These are phyloP conservation scores for Cetraspora pellucida DNA, from an alignment of 192 early-diverging fungal species.

Conservation along the genomic window DNA sequence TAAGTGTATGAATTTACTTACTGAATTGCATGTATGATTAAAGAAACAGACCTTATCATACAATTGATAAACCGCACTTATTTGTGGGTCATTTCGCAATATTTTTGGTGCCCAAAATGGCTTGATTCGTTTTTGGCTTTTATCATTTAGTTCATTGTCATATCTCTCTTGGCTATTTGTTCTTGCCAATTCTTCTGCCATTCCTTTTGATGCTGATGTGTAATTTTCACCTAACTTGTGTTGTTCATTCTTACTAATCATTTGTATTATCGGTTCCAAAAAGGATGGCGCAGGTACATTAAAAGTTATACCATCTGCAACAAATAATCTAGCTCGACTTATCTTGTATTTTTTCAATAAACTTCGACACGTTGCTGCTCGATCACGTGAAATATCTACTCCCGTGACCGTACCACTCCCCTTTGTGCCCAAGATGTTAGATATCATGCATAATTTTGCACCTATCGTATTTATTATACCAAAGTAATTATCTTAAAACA, in stretches of 20 bases:
- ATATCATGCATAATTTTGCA: slow-evolving; percentile 82
- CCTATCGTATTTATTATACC: slow-evolving; percentile 39
- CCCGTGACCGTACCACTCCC: slow-evolving; percentile 87
- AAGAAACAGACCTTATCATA: slow-evolving; percentile 52
- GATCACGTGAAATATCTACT: slow-evolving; percentile 78
- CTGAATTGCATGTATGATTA: background rate
- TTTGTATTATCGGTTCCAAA: slow-evolving; percentile 25
- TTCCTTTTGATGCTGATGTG: slow-evolving; percentile 17
- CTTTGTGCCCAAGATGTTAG: slow-evolving; percentile 64
- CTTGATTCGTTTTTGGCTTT: slow-evolving; percentile 8
- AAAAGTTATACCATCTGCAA: slow-evolving; percentile 84
- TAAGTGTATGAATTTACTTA: background rate
- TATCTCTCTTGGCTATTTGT: background rate
- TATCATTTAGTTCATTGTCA: too few relatives aligned
- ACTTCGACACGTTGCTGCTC: slow-evolving; percentile 74
- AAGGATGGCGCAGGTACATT: slow-evolving; percentile 63
- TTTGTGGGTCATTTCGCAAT: slow-evolving; percentile 63
- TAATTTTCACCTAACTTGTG: background rate
- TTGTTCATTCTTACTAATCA: background rate
- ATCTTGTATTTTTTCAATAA: slow-evolving; percentile 73
- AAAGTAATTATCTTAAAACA: background rate
- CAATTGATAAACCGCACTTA: slow-evolving; percentile 70
- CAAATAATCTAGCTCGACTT: slow-evolving; percentile 67
- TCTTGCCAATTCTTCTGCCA: slow-evolving; percentile 17
- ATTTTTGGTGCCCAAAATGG: slow-evolving; percentile 82